Percentiles rank a stretch among this genome's conserved stretches.
Evolutionary conservation across 768 basidiomycete species (phyloP).

Genomic region (Boletus reticuloceps): DNA sequence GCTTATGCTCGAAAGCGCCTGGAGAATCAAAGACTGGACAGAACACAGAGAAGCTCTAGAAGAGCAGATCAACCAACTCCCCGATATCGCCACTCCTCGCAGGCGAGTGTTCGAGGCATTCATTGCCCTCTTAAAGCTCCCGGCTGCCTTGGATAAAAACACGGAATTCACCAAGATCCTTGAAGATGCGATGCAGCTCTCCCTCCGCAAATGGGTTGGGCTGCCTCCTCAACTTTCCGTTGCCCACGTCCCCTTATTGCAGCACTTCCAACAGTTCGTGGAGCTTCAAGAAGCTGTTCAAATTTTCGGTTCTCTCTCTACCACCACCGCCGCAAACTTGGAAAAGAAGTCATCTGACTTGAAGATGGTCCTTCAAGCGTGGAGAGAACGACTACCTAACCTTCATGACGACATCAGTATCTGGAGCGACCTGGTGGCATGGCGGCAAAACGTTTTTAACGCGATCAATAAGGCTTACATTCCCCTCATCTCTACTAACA

Average conservation of each 20-base stretch:
- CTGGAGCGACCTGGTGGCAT: conserved; percentile 99
- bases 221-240: conserved; percentile 82
- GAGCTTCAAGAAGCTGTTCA: conserved; percentile 95
- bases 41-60: conserved; percentile 76
- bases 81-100: conserved; percentile 91
- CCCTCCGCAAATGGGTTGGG: conserved; percentile 93
- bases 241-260: conserved; percentile 92
- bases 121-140: conserved; percentile 82
- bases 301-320: conserved; percentile 87
- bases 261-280: conserved; percentile 99
- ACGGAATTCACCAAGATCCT: conserved; percentile 83
- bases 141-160: conserved; percentile 78
- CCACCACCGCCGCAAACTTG: conserved; percentile 83
- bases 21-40: conserved; percentile 92
- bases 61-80: conserved; percentile 73
- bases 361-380: conserved; percentile 94
- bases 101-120: conserved; percentile 97
- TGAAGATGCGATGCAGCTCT: conserved; percentile 96
- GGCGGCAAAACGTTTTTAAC: conserved; percentile 97
- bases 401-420: conserved; percentile 96
- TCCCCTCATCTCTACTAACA: conserved; percentile 71
- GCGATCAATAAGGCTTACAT: conserved; percentile 96
- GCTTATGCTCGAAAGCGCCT: conserved; percentile 90
- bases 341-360: conserved; percentile 95
- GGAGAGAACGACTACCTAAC: conserved; percentile 96